Percentiles rank a stretch among this genome's conserved stretches.
These are phyloP conservation scores for Alternaria metachromatica DNA, from an alignment of 2,329 filamentous ascomycete genomes.

Conservation along the genomic window DNA sequence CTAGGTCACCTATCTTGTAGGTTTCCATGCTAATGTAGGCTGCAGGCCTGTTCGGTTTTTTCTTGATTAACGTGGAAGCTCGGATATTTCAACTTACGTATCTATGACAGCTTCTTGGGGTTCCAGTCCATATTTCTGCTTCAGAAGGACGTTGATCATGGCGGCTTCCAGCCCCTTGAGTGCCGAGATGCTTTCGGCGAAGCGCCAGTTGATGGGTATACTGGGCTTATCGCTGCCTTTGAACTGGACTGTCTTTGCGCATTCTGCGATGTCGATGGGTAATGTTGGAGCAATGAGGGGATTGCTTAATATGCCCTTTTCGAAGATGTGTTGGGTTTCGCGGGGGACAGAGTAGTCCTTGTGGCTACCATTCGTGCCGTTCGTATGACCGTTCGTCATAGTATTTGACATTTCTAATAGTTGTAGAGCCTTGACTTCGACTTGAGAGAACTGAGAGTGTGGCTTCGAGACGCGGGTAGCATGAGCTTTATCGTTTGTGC, in stretches of 20 bases:
- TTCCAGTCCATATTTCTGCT: slow-evolving; percentile 54
- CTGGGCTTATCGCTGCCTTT: slow-evolving; percentile 53
- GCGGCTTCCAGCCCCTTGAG: slow-evolving; percentile 59
- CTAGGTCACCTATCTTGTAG: too few relatives aligned
- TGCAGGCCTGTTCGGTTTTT: too few relatives aligned
- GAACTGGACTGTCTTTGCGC: slow-evolving; percentile 49
- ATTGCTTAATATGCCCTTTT: slow-evolving; percentile 54
- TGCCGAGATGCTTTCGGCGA: slow-evolving; percentile 61
- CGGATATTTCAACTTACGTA: slow-evolving; percentile 39
- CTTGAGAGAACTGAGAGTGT: too few relatives aligned
- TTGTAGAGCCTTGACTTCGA: background rate
- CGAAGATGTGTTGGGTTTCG: slow-evolving; percentile 32
- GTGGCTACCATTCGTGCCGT: slow-evolving; percentile 10
- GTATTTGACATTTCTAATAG: background rate
- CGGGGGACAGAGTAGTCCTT: slow-evolving; percentile 36
- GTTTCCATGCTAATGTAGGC: too few relatives aligned
- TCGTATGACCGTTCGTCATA: slow-evolving; percentile 1
- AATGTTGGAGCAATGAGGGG: slow-evolving; percentile 48
- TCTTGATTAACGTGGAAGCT: background rate
- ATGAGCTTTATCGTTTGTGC: background rate
- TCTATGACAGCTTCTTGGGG: slow-evolving; percentile 55
- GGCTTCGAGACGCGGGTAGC: background rate
- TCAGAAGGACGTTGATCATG: slow-evolving; percentile 54
- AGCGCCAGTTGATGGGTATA: slow-evolving; percentile 64
- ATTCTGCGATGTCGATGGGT: slow-evolving; percentile 47